Base-by-base conservation (phyloP, 1,139 yeast genomes). In the Schwanniomyces etchellsii region DNA sequence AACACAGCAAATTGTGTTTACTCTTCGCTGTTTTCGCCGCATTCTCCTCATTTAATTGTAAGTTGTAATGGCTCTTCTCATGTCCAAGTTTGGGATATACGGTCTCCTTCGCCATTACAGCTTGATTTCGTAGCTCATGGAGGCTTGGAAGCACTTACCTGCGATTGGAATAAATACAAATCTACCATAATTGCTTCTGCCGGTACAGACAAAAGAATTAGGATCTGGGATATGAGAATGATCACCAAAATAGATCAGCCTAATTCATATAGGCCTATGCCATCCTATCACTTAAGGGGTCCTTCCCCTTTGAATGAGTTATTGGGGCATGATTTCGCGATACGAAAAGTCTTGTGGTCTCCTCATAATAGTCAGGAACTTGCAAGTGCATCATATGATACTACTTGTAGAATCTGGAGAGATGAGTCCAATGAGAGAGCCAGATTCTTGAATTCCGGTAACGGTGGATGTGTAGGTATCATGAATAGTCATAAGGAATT, bases 131-230 rank as follows among this genome's bases (percentile, higher is more conserved):
- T 77, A 12, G 81, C 86, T 2, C 96, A 88, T 49, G 73, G 77
- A 7, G 95, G 95, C 2, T 66, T 85, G 33, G 97, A 91, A 50
- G 71, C 85, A 5, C 65, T 91, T 28, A 63, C 82, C 3, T 74
- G 89, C 38, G 96, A 88, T 60, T 89, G 91, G 81, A 91, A 91
- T 60, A 88, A 89, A 55, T 91, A 91, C 55, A 70, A 85, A 42
- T 71, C 86, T 2, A 70, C 81, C 3, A 73, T 85, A 1, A 62
- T 91, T 6, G 95, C 95, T 3, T 76, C 94, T 0, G 93, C 84
- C 2, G 95, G 96, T 6, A 93, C 93, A 9, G 97, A 91, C 54
- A 83, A 84, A 48, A 64, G 80, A 16, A 73, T 88, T 28, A 71
- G 88, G 40, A 64, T 86, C 3, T 89, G 97, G 96, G 98, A 91